Base-by-base conservation (phyloP, 352 stramenopile genomes). In the Phytopythium montanum region DNA sequence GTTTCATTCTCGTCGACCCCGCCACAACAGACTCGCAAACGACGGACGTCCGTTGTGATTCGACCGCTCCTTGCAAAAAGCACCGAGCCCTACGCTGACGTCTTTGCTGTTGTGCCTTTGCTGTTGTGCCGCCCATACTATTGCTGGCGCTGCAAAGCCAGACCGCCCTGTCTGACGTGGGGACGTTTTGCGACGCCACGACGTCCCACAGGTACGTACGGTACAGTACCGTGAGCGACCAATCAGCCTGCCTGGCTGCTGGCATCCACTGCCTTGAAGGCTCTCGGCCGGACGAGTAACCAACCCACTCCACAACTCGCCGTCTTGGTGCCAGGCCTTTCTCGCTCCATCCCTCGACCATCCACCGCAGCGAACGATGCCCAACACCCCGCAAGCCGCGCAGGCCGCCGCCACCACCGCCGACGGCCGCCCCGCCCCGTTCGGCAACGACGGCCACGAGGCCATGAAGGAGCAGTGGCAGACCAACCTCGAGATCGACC, bases 401-500 rank as follows among this genome's bases (percentile, higher is more conserved):
- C 53, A 48, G 36, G 19, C 34, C 53, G 53, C 53, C 34, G 51
- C 33, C 51, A 21, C n/a, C 49, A n/a, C 33, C 36, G 33, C 53
- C 36, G 53, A 36, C 25, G 52, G 19, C 19, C 36, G n/a, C 34
- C 34, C 31, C 50, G 3, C 21, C 18, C 8, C 45, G 13, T 52
- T 52, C 36, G 8, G 23, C 53, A 38, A 38, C 14, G 38, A 38
- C 36, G 53, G 39, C 53, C 53, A 58, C 36, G 53, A 58, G 53
- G 39, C 34, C 23, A 58, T 58, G 53, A 58, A 81, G 65, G 81
- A 84, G 67, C 69, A 81, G 69, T 76, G 75, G 46, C 75, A 84
- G 72, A 84, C 69, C 26, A 84, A 84, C 72, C 75, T 84, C 51
- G 75, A 84, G 68, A 84, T 84, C 62, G 75, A 84, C 58, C 57